Evolutionary conservation across 495 filamentous ascomycete genomes (phyloP), one percentile per base, ranked within the genome.

Genomic region (Daldinia bambusicola): DNA sequence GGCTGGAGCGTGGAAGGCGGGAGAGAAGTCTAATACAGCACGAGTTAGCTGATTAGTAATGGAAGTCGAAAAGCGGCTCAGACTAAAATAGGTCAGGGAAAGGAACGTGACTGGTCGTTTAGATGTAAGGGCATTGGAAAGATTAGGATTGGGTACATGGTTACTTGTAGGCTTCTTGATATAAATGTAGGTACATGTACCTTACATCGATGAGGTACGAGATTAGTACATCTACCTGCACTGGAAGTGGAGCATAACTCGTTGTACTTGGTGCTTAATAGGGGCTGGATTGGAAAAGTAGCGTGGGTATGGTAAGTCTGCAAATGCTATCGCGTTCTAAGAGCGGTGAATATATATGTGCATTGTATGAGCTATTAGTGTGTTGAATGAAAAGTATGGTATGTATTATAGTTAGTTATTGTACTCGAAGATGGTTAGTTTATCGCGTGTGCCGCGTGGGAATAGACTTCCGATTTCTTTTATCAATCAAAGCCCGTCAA

Each of bases 21-120:
- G 32, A 57, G 22, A 66, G 51, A 50, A 48, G 52, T 63, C 62
- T 69, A 69, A 61, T 55, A 69, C 52, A 62, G 61, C 57, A 66
- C 30, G 30, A 66, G 66, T 58, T 69, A 59, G 52, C 13, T 66
- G 57, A 55, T 69, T 73, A 73, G 58, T 73, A 73, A 68, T 73
- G 12, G 50, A 18, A 45, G 55, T 66, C 65, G 52, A 56, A 66
- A 59, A 67, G 69, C 52, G 69, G 69, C 57, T 66, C 63, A 40
- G 61, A 50, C 61, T 64, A 55, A 53, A 61, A 61, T 64, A 60
- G 55, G 53, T 60, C 38, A 55, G 45, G 60, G 3, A n/a, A 45
- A 43, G 36, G 26, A 59, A 60, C 55, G 55, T 65, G 62, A 70
- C 56, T 55, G 48, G 50, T 31, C 36, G 34, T 34, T 59, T 26